phyloP scores from a whole-genome alignment of 2,329 filamentous ascomycete genomes.

The Xylaria sp. region DNA sequence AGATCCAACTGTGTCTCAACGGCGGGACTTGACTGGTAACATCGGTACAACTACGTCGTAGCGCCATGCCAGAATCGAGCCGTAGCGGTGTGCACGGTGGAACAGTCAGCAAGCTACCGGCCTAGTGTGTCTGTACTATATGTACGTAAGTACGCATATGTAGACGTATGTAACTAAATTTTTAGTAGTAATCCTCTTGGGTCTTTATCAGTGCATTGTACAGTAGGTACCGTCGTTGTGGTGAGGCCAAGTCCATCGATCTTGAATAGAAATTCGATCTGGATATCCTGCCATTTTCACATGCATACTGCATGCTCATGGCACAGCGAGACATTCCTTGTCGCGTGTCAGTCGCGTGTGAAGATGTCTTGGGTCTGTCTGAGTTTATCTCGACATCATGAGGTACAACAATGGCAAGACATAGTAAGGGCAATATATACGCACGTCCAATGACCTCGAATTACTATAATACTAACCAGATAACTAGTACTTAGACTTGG shows the following conservation, averaged over 20 bases:
- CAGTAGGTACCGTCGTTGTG: neutral
- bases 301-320: conserved; percentile 4
- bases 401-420: conserved; percentile 18
- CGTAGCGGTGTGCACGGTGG: conserved; percentile 29
- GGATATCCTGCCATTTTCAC: neutral
- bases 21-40: conserved; percentile 2
- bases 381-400: conserved; percentile 10
- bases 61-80: neutral
- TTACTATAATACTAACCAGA: neutral
- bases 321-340: neutral
- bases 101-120: conserved; percentile 34
- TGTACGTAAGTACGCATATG: no score
- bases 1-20: conserved; percentile 10
- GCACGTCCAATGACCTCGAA: neutral
- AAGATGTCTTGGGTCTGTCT: neutral
- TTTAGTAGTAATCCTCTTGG: conserved; percentile 22
- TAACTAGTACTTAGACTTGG: neutral
- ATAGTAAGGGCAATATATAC: neutral
- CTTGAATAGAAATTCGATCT: neutral
- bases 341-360: neutral
- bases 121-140: neutral
- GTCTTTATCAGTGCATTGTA: neutral
- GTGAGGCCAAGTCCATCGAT: neutral
- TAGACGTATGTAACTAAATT: neutral
- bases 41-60: neutral